phyloP scores from a whole-genome alignment of 1,284 basidiomycete genomes.

The Mycena sp. region DNA sequence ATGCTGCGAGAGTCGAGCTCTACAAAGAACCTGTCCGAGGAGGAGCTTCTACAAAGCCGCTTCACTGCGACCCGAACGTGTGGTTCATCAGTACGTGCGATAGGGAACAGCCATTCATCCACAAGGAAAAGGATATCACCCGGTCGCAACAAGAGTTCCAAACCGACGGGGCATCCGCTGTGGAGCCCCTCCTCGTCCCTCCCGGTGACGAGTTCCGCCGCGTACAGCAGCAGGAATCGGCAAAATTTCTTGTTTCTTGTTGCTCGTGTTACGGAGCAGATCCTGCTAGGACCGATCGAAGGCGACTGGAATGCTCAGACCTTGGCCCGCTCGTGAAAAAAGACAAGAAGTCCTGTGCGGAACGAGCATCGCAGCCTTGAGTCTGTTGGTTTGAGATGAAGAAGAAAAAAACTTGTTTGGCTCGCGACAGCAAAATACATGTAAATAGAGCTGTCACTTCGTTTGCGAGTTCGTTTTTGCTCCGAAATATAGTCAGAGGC shows the following conservation, averaged over 20 bases:
- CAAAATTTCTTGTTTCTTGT: slow-evolving; percentile 24
- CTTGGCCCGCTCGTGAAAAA: slow-evolving; percentile 25
- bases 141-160: slow-evolving; percentile 20
- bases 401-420: no score
- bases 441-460: no score
- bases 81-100: slow-evolving; percentile 7
- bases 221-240: slow-evolving; percentile 1
- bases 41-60: background rate
- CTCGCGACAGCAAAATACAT: no score
- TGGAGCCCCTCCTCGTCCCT: background rate
- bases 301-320: slow-evolving; percentile 21
- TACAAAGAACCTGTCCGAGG: no score
- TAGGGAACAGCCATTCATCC: background rate
- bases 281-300: slow-evolving; percentile 18
- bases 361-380: slow-evolving; percentile 28
- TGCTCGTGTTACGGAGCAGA: background rate
- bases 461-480: no score
- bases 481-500: no score
- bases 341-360: slow-evolving; percentile 17
- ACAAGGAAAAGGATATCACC: background rate
- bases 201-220: background rate
- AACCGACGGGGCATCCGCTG: background rate
- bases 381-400: slow-evolving; percentile 12
- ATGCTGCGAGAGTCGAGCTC: background rate
- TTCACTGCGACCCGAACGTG: background rate